A percentile compares a stretch with the other conserved stretches of the same genome.
phyloP scores from a whole-genome alignment of 2,329 filamentous ascomycete species.

The Rosellinia necatrix region DNA sequence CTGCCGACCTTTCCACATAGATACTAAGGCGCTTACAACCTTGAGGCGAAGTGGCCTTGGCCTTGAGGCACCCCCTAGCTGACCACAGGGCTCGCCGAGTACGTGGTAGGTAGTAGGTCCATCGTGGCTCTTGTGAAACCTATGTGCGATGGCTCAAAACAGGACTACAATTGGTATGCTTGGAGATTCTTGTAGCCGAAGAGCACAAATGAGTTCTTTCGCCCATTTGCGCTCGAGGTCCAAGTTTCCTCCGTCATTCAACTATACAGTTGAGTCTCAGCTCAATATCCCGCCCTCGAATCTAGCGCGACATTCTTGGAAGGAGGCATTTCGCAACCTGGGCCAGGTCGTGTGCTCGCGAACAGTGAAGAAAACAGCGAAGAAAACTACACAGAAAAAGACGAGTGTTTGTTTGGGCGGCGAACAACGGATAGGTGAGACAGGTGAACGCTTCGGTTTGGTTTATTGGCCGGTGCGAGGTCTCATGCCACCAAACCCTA shows the following conservation, averaged over 20 bases:
- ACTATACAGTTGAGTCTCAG: too few species aligned
- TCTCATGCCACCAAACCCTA: background rate
- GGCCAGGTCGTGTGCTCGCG: background rate
- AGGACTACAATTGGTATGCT: background rate
- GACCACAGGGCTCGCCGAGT: constrained; percentile 5
- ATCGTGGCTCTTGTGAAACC: background rate
- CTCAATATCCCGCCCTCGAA: too few species aligned
- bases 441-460: background rate
- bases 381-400: background rate
- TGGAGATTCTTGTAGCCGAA: background rate
- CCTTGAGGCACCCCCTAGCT: too few species aligned
- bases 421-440: background rate
- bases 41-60: too few species aligned
- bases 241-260: too few species aligned
- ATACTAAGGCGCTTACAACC: too few species aligned
- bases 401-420: background rate
- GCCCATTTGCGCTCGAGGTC: background rate
- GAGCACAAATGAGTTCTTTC: too few species aligned
- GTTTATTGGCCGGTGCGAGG: background rate
- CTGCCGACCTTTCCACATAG: too few species aligned
- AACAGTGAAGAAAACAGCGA: too few species aligned
- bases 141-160: constrained; percentile 6
- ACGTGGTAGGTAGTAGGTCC: background rate
- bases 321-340: background rate
- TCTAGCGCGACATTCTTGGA: too few species aligned